Conservation (phyloP, 2,329 filamentous ascomycete genomes). For the Diaporthe capsici region DNA sequence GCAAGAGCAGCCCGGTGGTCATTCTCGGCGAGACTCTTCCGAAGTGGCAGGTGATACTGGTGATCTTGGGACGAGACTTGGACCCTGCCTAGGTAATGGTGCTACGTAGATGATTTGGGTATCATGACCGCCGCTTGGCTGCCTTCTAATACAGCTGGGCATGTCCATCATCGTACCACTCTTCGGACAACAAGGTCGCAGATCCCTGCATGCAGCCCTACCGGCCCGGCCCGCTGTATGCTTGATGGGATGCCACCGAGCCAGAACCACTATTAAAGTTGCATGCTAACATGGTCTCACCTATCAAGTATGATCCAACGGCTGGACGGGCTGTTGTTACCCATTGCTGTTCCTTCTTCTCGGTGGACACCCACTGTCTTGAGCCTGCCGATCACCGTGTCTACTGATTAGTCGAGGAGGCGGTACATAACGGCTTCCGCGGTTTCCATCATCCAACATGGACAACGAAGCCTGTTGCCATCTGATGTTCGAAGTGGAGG, state of each 20-base stretch:
- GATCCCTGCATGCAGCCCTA: conserved; percentile 29
- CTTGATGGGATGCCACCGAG: conserved; percentile 1
- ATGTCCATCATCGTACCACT: conserved; percentile 28
- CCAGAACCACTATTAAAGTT: conserved; percentile 4
- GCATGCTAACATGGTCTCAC: background rate
- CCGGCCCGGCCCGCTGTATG: conserved; percentile 7
- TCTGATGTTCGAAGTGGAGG: background rate
- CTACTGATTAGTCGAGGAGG: no score
- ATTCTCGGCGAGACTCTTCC: background rate
- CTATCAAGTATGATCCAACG: background rate
- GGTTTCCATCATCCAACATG: background rate
- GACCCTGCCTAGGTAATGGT: background rate
- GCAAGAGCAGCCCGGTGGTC: background rate
- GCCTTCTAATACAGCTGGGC: conserved; percentile 11
- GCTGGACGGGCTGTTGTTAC: background rate
- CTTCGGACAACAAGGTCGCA: background rate
- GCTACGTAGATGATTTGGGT: background rate
- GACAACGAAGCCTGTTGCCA: background rate
- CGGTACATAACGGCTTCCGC: background rate
- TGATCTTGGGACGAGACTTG: background rate
- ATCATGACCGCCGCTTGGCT: background rate
- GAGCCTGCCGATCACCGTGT: background rate
- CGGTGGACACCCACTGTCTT: background rate
- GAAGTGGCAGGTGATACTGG: background rate
- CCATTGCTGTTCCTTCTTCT: background rate